A percentile compares a stretch with the other conserved stretches of the same genome.
Conservation (phyloP, 208 protist genomes). For the Trypanosoma melophagium region DNA sequence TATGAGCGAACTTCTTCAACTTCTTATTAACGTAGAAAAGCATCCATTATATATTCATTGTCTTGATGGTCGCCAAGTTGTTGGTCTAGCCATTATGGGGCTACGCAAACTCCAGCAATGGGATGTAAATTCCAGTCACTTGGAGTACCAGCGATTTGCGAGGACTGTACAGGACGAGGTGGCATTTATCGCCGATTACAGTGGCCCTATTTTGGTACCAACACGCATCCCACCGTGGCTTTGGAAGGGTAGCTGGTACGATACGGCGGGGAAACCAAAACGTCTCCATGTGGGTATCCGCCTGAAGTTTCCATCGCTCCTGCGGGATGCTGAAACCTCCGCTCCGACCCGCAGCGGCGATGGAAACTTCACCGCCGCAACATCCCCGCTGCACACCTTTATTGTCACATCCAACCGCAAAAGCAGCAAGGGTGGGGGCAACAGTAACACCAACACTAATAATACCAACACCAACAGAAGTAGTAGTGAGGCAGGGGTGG, state of each 20-base stretch:
- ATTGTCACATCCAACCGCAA: background rate
- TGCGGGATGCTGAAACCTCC: background rate
- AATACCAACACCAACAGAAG: background rate
- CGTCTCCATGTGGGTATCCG: slow-evolving; percentile 33
- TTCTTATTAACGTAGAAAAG: slow-evolving; percentile 52
- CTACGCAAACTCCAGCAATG: slow-evolving; percentile 80
- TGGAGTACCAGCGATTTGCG: slow-evolving; percentile 75
- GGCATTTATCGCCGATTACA: slow-evolving; percentile 73
- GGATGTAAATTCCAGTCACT: slow-evolving; percentile 44
- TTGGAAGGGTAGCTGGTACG: slow-evolving; percentile 41
- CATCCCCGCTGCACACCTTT: slow-evolving; percentile 1
- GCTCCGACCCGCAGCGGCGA: background rate
- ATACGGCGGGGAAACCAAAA: slow-evolving; percentile 19
- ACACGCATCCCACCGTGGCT: slow-evolving; percentile 58
- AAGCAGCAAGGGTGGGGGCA: background rate
- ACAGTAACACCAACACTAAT: too few relatives aligned
- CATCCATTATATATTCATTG: slow-evolving; percentile 88
- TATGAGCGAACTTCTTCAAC: slow-evolving; percentile 57
- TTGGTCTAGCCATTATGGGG: slow-evolving; percentile 73
- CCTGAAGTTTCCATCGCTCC: slow-evolving; percentile 31
- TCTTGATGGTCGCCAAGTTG: slow-evolving; percentile 79
- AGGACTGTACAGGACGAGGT: slow-evolving; percentile 56
- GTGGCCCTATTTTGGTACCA: slow-evolving; percentile 62
- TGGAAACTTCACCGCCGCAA: background rate
- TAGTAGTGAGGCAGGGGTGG: slow-evolving; percentile 5